Evolutionary conservation across 192 early-diverging fungal genomes (phyloP).

Genomic region (Linnemannia exigua): DNA sequence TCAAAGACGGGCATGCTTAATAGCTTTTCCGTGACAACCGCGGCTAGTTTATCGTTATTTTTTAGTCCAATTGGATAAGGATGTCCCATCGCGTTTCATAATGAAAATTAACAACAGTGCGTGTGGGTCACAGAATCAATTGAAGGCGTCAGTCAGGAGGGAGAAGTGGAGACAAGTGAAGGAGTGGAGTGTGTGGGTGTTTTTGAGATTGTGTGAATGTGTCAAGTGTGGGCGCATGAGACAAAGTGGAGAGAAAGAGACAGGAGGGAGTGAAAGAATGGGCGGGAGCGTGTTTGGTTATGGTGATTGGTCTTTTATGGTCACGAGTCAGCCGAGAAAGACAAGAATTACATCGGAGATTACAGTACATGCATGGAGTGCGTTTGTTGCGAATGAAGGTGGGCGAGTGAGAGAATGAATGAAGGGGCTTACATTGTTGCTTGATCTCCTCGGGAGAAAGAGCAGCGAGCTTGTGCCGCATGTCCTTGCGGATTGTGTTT

Average conservation of each 20-base stretch:
- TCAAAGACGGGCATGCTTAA: slow-evolving; percentile 48
- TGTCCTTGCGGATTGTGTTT: slow-evolving; percentile 53
- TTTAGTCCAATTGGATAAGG: not conserved
- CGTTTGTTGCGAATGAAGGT: not conserved
- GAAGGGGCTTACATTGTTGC: slow-evolving; percentile 34
- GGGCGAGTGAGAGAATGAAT: not conserved
- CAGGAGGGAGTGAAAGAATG: not conserved
- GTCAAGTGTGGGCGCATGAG: not conserved
- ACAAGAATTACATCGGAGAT: not conserved
- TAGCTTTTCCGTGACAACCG: slow-evolving; percentile 57
- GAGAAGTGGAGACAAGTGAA: not conserved
- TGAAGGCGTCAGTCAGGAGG: not conserved
- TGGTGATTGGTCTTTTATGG: not conserved
- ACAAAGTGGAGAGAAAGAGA: not conserved
- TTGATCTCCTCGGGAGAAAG: slow-evolving; percentile 43
- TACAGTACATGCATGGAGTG: not conserved
- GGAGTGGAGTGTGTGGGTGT: not conserved
- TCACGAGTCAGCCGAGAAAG: not conserved
- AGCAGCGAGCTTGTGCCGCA: slow-evolving; percentile 35
- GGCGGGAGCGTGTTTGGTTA: not conserved
- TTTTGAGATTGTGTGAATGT: too few relatives aligned
- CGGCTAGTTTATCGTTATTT: slow-evolving; percentile 26
- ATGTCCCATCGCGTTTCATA: not conserved
- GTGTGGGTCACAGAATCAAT: not conserved
- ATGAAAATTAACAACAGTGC: not conserved